Conservation (phyloP, 306 rosid genomes). For the Mimosa pudica region DNA sequence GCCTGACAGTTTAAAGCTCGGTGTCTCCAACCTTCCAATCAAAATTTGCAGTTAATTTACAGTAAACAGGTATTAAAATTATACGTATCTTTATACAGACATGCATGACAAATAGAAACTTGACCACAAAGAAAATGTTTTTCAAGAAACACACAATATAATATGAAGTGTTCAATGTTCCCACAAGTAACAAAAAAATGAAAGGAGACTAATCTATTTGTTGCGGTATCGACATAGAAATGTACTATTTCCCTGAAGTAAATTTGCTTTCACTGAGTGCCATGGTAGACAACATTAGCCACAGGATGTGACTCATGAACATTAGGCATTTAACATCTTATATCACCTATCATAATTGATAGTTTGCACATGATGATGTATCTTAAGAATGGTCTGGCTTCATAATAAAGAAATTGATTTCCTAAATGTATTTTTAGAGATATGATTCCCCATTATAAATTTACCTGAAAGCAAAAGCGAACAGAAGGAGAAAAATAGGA, state of each 20-base stretch:
- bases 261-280: not conserved
- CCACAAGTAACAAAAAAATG: not conserved
- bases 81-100: not conserved
- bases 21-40: conserved; percentile 85
- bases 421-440: conserved; percentile 14
- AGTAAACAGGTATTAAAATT: conserved; percentile 26
- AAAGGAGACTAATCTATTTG: not conserved
- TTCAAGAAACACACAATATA: not conserved
- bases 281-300: not conserved
- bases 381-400: conserved; percentile 23
- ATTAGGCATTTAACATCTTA: conserved; percentile 1
- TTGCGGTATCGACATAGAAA: not conserved
- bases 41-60: conserved; percentile 38
- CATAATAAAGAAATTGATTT: conserved; percentile 12
- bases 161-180: not conserved
- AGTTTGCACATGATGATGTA: not conserved
- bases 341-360: not conserved
- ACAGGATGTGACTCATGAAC: not conserved
- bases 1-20: conserved; percentile 84
- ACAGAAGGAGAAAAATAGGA: conserved; percentile 94
- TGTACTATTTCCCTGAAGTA: not conserved
- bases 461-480: conserved; percentile 96
- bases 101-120: conserved; percentile 10
- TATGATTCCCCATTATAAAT: conserved; percentile 31
- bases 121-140: not conserved